A percentile compares a stretch with the other conserved stretches of the same genome.
These are phyloP conservation scores for Cantharellus anzutake DNA, from an alignment of 768 basidiomycete species.

Conservation along the genomic window DNA sequence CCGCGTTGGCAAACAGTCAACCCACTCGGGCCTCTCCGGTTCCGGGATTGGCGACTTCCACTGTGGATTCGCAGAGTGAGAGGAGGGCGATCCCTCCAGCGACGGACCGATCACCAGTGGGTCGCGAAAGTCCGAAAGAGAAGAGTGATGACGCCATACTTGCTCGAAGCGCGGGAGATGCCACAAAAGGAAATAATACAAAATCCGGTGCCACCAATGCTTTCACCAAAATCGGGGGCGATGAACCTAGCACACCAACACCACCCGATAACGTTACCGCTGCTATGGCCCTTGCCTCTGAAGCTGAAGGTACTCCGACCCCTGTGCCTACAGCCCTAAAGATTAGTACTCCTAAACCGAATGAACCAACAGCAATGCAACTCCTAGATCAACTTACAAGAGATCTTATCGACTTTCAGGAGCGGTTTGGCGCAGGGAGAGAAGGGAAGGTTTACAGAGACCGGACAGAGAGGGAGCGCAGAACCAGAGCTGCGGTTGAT, in stretches of 20 bases:
- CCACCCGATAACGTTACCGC: not conserved
- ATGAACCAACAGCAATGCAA: constrained; percentile 4
- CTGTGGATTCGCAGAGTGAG: no score
- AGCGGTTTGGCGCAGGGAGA: constrained; percentile 7
- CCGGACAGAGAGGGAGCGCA: not conserved
- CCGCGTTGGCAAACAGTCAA: not conserved
- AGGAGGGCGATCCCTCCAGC: no score
- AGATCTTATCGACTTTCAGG: constrained; percentile 8
- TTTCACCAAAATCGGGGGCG: no score
- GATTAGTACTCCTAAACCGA: not conserved
- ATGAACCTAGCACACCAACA: no score
- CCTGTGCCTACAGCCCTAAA: not conserved
- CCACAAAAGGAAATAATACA: no score
- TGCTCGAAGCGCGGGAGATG: no score
- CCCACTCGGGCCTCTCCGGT: no score
- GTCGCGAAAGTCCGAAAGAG: no score
- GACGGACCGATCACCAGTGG: no score
- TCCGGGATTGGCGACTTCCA: no score
- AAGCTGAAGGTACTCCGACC: not conserved
- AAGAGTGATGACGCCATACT: no score
- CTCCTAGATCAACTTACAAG: constrained; percentile 7
- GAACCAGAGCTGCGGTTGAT: not conserved
- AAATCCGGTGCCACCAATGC: no score
- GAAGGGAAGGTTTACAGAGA: constrained; percentile 7
- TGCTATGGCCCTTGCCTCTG: not conserved